Percentiles rank a stretch among this genome's conserved stretches.
Conservation (phyloP, 192 early-diverging fungal species). For the Coemansia erecta region DNA sequence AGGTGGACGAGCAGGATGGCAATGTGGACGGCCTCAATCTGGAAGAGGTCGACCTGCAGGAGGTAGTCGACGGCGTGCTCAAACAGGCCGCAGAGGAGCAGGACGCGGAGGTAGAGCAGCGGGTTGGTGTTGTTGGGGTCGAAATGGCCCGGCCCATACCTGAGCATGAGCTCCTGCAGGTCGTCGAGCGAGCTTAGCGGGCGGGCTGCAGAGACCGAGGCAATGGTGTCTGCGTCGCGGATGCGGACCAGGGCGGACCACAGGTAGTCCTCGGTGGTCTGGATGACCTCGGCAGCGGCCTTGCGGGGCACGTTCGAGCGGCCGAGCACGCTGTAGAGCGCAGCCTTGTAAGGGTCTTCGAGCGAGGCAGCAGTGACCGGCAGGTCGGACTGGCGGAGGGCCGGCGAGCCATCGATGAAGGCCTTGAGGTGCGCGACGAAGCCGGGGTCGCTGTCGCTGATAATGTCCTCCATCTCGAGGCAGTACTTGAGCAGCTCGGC, state of each 20-base stretch:
- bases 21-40: conserved; percentile 88
- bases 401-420: conserved; percentile 56
- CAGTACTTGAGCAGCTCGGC: conserved; percentile 70
- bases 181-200: conserved; percentile 54
- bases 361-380: conserved; percentile 46
- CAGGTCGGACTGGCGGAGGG: conserved; percentile 36
- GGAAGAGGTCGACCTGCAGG: conserved; percentile 57
- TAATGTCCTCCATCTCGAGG: conserved; percentile 53
- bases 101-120: conserved; percentile 75
- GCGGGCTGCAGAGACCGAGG: conserved; percentile 44
- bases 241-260: conserved; percentile 83
- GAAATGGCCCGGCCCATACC: conserved; percentile 71
- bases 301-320: conserved; percentile 77
- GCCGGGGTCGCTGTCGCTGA: conserved; percentile 60
- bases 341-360: conserved; percentile 89
- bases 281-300: conserved; percentile 64
- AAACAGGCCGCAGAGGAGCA: conserved; percentile 88
- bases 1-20: conserved; percentile 78
- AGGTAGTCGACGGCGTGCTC: conserved; percentile 81
- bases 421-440: conserved; percentile 73
- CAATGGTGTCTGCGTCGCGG: conserved; percentile 56
- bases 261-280: conserved; percentile 87
- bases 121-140: conserved; percentile 66
- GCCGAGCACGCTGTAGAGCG: conserved; percentile 87
- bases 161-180: conserved; percentile 64